Evolutionary conservation across 2,329 filamentous ascomycete species (phyloP), one percentile per base, ranked within the genome.

Genomic region (Fusarium setosum): DNA sequence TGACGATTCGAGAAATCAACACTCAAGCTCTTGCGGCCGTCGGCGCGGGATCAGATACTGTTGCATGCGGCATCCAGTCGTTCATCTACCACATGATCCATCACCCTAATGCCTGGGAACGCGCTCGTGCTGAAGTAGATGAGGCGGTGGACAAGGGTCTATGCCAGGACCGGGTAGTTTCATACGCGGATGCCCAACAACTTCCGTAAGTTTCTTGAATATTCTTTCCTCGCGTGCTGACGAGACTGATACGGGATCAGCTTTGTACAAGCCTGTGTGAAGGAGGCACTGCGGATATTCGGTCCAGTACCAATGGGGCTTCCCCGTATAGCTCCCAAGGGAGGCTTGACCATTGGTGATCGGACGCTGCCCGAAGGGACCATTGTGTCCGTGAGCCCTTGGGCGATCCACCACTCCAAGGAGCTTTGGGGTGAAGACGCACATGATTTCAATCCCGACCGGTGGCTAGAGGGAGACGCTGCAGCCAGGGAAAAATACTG

Each of bases 231-330:
- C n/a, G n/a, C n/a, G n/a, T n/a, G n/a, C n/a, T n/a, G n/a, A n/a
- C n/a, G n/a, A n/a, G n/a, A n/a, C 24, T 45, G 15, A 45, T 8
- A 4, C 13, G 26, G 9, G 3, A 18, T 11, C 5, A 45, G 41
- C 1, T 51, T 31, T 53, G 70, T 82, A 21, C 67, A 75, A 20
- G 80, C 79, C 3, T 75, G 72, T 37, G 65, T 83, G 13, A 74
- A 81, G 4, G 81, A 83, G 67, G 70, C 73, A 7, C 62, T 83
- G 21, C 73, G 82, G 20, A 65, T 79, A 23, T 81, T 79, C 44
- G 74, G 78, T 5, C 66, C 63, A 4, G 47, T 60, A 4, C 51
- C 68, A 45, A 65, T 61, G 40, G 68, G 61, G 0, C 55, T 74
- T 1, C 63, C 70, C 1, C 61, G 79, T 1, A 40, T 75, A 18